Percentiles rank a stretch among this genome's conserved stretches.
phyloP scores from a whole-genome alignment of 2,329 filamentous ascomycete species.

The Claviceps arundinis region DNA sequence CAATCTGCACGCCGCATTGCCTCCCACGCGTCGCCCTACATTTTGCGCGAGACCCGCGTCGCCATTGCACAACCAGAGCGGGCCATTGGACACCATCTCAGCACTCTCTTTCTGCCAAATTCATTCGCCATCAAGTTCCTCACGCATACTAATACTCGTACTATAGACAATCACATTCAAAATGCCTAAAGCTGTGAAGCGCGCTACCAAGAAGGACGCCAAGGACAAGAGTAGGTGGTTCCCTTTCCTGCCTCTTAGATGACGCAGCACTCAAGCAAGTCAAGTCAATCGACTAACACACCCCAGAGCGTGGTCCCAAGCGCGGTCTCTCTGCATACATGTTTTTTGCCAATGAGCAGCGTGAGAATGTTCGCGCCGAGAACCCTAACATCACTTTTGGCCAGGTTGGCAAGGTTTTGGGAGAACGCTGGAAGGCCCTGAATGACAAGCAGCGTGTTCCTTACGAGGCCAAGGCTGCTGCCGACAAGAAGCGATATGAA shows the following conservation, averaged over 20 bases:
- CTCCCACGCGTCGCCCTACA: not conserved
- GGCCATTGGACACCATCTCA: too few species aligned
- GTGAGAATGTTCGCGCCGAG: constrained; percentile 94
- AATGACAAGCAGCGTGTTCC: constrained; percentile 84
- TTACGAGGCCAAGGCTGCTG: constrained; percentile 91
- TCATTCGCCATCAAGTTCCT: not conserved
- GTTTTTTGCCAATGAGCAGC: constrained; percentile 99
- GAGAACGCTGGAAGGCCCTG: constrained; percentile 97
- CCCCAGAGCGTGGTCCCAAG: constrained; percentile 59
- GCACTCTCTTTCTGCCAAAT: too few species aligned
- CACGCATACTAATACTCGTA: constrained; percentile 5
- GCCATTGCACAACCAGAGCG: not conserved
- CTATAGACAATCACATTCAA: constrained; percentile 22
- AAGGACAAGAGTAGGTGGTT: constrained; percentile 47
- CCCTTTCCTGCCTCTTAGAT: not conserved
- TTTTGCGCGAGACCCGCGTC: not conserved
- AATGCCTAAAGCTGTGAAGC: constrained; percentile 48
- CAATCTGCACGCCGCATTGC: not conserved
- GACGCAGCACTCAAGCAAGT: not conserved
- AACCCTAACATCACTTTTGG: constrained; percentile 97
- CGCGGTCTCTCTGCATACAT: constrained; percentile 99
- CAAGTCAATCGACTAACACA: constrained; percentile 20
- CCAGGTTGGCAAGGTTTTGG: constrained; percentile 96
- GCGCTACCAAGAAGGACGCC: constrained; percentile 40
- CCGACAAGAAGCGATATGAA: constrained; percentile 98